These are phyloP conservation scores for Eucommia ulmoides DNA, from an alignment of 257 asterid genomes.

Conservation along the genomic window DNA sequence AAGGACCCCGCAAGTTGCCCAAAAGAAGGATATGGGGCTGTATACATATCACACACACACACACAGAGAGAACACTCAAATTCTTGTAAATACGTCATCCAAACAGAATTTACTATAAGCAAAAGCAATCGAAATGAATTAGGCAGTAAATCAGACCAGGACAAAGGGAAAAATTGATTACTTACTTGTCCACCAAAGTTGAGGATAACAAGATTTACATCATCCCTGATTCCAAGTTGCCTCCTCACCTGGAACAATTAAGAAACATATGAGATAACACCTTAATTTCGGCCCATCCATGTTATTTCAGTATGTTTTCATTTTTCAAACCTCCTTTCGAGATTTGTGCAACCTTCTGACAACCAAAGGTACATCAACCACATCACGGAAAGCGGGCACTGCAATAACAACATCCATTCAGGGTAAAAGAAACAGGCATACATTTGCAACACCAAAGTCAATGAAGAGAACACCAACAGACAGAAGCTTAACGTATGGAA, in stretches of 20 bases:
- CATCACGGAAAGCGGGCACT: constrained; percentile 99
- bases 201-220: constrained; percentile 78
- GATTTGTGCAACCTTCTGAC: constrained; percentile 88
- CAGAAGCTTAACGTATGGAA: not conserved
- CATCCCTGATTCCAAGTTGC: constrained; percentile 72
- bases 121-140: not conserved
- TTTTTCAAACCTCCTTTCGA: constrained; percentile 54
- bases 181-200: constrained; percentile 97
- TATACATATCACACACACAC: too few relatives aligned
- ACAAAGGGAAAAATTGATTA: constrained; percentile 1
- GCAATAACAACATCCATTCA: too few relatives aligned
- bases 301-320: not conserved
- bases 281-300: constrained; percentile 2
- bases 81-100: not conserved
- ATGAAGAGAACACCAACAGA: constrained; percentile 1
- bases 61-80: not conserved
- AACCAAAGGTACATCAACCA: constrained; percentile 88
- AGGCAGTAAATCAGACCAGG: not conserved
- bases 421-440: too few relatives aligned
- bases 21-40: too few relatives aligned
- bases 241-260: constrained; percentile 71
- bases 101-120: not conserved
- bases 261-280: too few relatives aligned
- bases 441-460: too few relatives aligned
- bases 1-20: too few relatives aligned